These are phyloP conservation scores for Cyberlindnera sargentensis DNA, from an alignment of 805 yeast genomes.

Conservation along the genomic window DNA sequence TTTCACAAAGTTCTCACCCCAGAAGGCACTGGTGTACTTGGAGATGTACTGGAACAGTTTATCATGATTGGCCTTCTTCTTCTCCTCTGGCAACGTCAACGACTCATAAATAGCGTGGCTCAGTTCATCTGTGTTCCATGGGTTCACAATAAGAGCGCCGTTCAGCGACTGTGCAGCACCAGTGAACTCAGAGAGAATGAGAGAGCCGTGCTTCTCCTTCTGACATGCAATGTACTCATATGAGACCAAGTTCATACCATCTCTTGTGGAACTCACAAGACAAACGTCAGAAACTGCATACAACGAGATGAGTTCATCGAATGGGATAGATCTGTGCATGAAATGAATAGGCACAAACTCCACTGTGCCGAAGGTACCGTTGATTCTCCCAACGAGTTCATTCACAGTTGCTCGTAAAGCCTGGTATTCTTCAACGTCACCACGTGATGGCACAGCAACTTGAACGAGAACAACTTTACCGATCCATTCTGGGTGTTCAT, in stretches of 20 bases:
- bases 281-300: constrained; percentile 87
- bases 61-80: constrained; percentile 68
- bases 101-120: constrained; percentile 82
- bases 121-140: constrained; percentile 97
- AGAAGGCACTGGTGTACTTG: constrained; percentile 89
- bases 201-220: constrained; percentile 73
- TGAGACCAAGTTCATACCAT: constrained; percentile 96
- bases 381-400: constrained; percentile 93
- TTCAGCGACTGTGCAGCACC: constrained; percentile 99
- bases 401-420: constrained; percentile 88
- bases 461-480: constrained; percentile 95
- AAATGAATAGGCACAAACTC: constrained; percentile 98
- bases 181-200: constrained; percentile 89
- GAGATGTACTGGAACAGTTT: constrained; percentile 82
- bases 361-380: constrained; percentile 92
- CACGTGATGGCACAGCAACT: constrained; percentile 96
- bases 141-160: constrained; percentile 91
- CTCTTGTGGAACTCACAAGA: constrained; percentile 88
- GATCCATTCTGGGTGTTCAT: constrained; percentile 95
- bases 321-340: constrained; percentile 86
- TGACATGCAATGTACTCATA: constrained; percentile 98
- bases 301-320: constrained; percentile 84
- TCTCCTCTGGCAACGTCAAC: constrained; percentile 77
- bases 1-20: constrained; percentile 95
- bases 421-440: constrained; percentile 97